Percentiles rank a stretch among this genome's conserved stretches.
phyloP scores from a whole-genome alignment of 306 rosid genomes.

The Bauhinia variegata region DNA sequence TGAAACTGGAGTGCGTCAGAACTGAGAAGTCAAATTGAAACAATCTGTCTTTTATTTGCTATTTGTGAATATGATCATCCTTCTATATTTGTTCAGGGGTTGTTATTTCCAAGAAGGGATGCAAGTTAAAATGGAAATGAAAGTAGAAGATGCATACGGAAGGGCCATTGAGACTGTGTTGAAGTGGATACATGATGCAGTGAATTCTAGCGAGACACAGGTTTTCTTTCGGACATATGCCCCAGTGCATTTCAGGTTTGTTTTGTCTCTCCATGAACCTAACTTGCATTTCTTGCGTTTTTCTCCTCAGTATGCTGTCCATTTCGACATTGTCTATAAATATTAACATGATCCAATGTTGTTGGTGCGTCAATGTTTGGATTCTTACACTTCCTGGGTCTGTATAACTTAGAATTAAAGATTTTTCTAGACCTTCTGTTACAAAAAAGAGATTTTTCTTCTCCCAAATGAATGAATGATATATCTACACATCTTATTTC shows the following conservation, averaged over 20 bases:
- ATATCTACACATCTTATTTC: background rate
- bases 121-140: conserved; percentile 67
- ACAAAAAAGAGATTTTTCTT: background rate
- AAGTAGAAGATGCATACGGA: conserved; percentile 70
- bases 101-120: conserved; percentile 84
- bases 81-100: conserved; percentile 53
- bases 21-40: too few species aligned
- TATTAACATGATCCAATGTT: background rate
- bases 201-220: conserved; percentile 62
- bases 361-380: background rate
- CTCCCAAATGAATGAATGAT: background rate
- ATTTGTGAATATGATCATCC: background rate
- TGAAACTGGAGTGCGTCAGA: too few species aligned
- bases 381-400: background rate
- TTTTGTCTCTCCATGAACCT: conserved; percentile 1
- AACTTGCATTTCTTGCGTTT: background rate
- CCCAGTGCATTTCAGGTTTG: conserved; percentile 93
- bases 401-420: too few species aligned
- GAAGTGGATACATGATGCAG: conserved; percentile 60
- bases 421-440: background rate
- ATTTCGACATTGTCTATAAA: background rate
- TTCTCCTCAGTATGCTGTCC: background rate
- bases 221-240: conserved; percentile 83
- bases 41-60: too few species aligned
- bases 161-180: conserved; percentile 63